Evolutionary conservation across 1,284 basidiomycete genomes (phyloP), one percentile per base, ranked within the genome.

Genomic region (Sporisorium graminicola): DNA sequence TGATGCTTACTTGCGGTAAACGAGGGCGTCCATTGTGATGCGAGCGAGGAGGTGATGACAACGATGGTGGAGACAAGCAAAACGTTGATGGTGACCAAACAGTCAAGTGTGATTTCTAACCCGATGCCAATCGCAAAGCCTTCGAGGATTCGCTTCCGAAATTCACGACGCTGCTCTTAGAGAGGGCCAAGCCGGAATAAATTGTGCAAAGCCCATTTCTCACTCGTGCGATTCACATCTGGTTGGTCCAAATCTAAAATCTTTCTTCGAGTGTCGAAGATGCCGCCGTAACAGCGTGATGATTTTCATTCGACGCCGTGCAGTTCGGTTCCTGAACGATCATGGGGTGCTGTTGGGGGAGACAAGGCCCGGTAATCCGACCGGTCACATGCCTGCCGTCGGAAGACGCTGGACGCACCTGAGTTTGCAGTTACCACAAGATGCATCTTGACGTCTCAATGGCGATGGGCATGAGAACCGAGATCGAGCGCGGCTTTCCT

Each of bases 11-110:
- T 75, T 74, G 50, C 71, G 70, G 72, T 79, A 69, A 58, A 79
- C 78, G 72, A 79, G 78, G 46, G 78, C 64, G 74, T 79, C 78
- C 78, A 79, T 79, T 65, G 64, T 73, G 64, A 51, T 53, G 58
- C 43, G 33, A 27, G 27, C 42, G 63, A 40, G 51, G 10, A 20
- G 14, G n/a, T 35, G 51, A 31, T 65, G 56, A 72, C 53, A 37
- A 62, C 64, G 64, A 72, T 57, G 60, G 47, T 57, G 60, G 53
- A 49, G 60, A 22, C 33, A 12, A 8, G 10, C 47, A n/a, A 20
- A 26, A 27, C 9, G 18, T 40, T 42, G 60, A 66, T 63, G 57
- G 64, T 62, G 69, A 62, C 63, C 63, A 58, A 42, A 31, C n/a
- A 20, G 8, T 14, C 18, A 43, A 20, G 10, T 31, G 29, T 27